These are phyloP conservation scores for Oidiodendron maius DNA, from an alignment of 495 filamentous ascomycete species.

Conservation along the genomic window DNA sequence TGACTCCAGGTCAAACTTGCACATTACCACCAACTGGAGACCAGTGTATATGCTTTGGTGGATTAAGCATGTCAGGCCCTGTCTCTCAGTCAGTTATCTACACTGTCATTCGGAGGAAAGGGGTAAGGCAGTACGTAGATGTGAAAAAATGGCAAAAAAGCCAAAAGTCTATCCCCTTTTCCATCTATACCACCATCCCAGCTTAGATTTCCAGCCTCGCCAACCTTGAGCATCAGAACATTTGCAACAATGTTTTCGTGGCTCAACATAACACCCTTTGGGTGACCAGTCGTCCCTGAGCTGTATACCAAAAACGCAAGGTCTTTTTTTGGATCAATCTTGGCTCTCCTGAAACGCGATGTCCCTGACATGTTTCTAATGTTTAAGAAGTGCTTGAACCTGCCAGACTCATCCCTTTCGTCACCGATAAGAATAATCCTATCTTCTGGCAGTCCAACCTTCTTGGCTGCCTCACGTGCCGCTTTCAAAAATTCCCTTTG, in stretches of 20 bases:
- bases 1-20: constrained; percentile 75
- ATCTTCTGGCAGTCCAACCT: constrained; percentile 57
- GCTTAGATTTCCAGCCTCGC: constrained; percentile 53
- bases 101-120: not conserved
- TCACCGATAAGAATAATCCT: constrained; percentile 78
- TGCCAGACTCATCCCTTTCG: constrained; percentile 49
- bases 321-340: constrained; percentile 50
- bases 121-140: constrained; percentile 51
- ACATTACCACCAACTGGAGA: constrained; percentile 66
- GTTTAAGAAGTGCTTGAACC: constrained; percentile 71
- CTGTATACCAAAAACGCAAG: constrained; percentile 71
- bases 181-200: constrained; percentile 56
- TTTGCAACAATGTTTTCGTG: constrained; percentile 82
- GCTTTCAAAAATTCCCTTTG: constrained; percentile 54
- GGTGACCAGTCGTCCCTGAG: constrained; percentile 75
- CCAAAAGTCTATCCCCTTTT: constrained; percentile 65
- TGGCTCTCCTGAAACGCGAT: constrained; percentile 29
- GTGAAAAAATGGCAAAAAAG: constrained; percentile 90
- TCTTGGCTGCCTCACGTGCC: constrained; percentile 60
- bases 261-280: constrained; percentile 89
- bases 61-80: constrained; percentile 56
- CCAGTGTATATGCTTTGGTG: constrained; percentile 62
- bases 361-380: constrained; percentile 55
- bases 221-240: constrained; percentile 39
- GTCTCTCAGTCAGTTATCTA: constrained; percentile 31